Evolutionary conservation across 192 early-diverging fungal genomes (phyloP).

Genomic region (Thoreauomyces humboldtii): DNA sequence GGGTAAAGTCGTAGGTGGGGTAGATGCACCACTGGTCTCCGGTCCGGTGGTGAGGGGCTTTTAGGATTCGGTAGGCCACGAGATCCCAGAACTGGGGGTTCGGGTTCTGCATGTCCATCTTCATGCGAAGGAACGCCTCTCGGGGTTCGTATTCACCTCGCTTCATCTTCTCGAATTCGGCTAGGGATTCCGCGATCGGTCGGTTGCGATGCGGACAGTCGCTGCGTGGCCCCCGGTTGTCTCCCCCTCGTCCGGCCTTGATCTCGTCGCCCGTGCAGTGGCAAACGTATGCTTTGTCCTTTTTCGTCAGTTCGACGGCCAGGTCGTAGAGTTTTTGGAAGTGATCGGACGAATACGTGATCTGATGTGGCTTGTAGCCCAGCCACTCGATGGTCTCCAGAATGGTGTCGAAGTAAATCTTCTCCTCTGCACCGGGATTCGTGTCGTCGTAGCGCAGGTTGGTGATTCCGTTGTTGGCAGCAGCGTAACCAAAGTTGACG

Average conservation of each 20-base stretch:
- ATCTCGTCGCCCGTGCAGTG: slow-evolving; percentile 97
- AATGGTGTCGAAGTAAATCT: slow-evolving; percentile 93
- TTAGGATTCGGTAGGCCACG: slow-evolving; percentile 94
- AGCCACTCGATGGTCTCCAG: slow-evolving; percentile 93
- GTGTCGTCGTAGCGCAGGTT: slow-evolving; percentile 92
- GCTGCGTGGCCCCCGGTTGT: slow-evolving; percentile 76
- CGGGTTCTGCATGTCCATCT: slow-evolving; percentile 97
- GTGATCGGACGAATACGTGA: slow-evolving; percentile 98
- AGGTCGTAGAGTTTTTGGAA: slow-evolving; percentile 96
- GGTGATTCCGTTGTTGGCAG: slow-evolving; percentile 81
- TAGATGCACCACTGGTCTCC: slow-evolving; percentile 96
- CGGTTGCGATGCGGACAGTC: slow-evolving; percentile 91
- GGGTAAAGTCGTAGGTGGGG: slow-evolving; percentile 99
- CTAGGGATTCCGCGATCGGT: slow-evolving; percentile 87
- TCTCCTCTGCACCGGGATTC: slow-evolving; percentile 91
- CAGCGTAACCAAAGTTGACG: slow-evolving; percentile 98
- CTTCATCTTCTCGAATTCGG: slow-evolving; percentile 98
- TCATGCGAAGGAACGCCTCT: slow-evolving; percentile 94
- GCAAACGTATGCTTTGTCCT: slow-evolving; percentile 90
- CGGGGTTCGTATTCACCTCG: slow-evolving; percentile 92
- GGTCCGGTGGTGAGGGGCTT: slow-evolving; percentile 86
- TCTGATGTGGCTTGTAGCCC: slow-evolving; percentile 85
- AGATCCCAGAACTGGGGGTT: slow-evolving; percentile 99
- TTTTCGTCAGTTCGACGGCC: slow-evolving; percentile 85
- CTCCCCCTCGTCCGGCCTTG: slow-evolving; percentile 86